These are phyloP conservation scores for Cyberlindnera veronae DNA, from an alignment of 805 yeast species.

Conservation along the genomic window DNA sequence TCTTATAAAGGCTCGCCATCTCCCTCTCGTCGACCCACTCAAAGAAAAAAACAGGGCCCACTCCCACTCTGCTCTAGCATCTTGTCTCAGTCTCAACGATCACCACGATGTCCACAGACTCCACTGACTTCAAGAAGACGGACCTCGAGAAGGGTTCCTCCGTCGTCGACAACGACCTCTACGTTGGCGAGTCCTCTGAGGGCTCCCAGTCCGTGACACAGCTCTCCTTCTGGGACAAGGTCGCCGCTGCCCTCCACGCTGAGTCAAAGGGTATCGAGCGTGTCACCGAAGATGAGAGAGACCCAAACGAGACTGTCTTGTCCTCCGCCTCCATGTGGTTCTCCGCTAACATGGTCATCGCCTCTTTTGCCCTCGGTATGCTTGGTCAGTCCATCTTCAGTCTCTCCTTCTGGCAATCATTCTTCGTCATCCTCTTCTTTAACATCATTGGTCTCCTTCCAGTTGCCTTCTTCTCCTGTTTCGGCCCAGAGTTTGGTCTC, in stretches of 20 bases:
- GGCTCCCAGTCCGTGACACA: constrained; percentile 19
- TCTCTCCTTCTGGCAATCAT: constrained; percentile 70
- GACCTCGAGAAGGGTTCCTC: constrained; percentile 25
- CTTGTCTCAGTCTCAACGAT: too few species aligned
- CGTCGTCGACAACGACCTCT: constrained; percentile 16
- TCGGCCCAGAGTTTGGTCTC: constrained; percentile 81
- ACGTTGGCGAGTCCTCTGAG: constrained; percentile 20
- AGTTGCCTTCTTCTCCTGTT: constrained; percentile 78
- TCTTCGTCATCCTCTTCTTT: constrained; percentile 68
- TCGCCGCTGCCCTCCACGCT: constrained; percentile 32
- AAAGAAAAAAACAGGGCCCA: not conserved
- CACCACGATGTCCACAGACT: constrained; percentile 5
- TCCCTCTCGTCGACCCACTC: not conserved
- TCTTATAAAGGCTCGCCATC: not conserved
- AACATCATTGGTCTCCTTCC: constrained; percentile 67
- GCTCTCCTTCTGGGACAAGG: constrained; percentile 23
- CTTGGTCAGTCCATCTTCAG: constrained; percentile 61
- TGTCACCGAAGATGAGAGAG: constrained; percentile 74
- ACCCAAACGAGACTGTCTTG: constrained; percentile 54
- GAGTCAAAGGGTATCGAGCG: constrained; percentile 79
- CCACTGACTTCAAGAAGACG: not conserved
- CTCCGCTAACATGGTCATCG: constrained; percentile 84
- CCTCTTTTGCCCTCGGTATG: constrained; percentile 77
- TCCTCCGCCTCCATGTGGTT: constrained; percentile 87
- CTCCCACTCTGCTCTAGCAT: too few species aligned